phyloP scores from a whole-genome alignment of 2,329 filamentous ascomycete genomes.

The Zymoseptoria tritici region DNA sequence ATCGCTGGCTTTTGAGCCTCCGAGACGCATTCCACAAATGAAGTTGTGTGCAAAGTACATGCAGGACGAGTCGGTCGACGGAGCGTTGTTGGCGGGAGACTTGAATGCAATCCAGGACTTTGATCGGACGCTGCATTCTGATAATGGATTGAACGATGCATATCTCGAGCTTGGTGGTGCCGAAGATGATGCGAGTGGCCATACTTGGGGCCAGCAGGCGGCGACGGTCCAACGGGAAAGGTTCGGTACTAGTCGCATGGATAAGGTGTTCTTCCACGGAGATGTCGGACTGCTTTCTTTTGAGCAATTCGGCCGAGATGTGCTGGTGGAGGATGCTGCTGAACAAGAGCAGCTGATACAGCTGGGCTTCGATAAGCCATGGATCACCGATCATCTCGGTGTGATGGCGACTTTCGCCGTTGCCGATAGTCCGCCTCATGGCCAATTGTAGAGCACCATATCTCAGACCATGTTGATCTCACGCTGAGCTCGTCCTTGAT shows the following conservation, averaged over 20 bases:
- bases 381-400: slow-evolving; percentile 47
- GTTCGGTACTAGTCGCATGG: slow-evolving; percentile 49
- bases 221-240: slow-evolving; percentile 32
- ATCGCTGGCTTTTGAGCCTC: slow-evolving; percentile 43
- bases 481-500: slow-evolving; percentile 25
- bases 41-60: slow-evolving; percentile 39
- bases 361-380: slow-evolving; percentile 35
- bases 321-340: slow-evolving; percentile 35
- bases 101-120: slow-evolving; percentile 53
- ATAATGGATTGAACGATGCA: slow-evolving; percentile 46
- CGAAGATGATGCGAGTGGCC: slow-evolving; percentile 46
- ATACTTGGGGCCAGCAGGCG: slow-evolving; percentile 53
- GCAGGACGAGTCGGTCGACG: slow-evolving; percentile 32
- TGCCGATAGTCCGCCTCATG: background rate
- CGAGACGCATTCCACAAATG: slow-evolving; percentile 45
- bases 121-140: slow-evolving; percentile 41
- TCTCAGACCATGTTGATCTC: slow-evolving; percentile 26
- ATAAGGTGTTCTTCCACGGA: slow-evolving; percentile 47
- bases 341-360: slow-evolving; percentile 24
- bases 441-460: background rate
- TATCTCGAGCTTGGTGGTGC: slow-evolving; percentile 46
- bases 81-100: slow-evolving; percentile 47
- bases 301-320: slow-evolving; percentile 42
- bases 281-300: slow-evolving; percentile 29
- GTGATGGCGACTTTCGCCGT: slow-evolving; percentile 30